Base-by-base conservation (phyloP, 1,284 basidiomycete species). In the Coniferiporia weirii region DNA sequence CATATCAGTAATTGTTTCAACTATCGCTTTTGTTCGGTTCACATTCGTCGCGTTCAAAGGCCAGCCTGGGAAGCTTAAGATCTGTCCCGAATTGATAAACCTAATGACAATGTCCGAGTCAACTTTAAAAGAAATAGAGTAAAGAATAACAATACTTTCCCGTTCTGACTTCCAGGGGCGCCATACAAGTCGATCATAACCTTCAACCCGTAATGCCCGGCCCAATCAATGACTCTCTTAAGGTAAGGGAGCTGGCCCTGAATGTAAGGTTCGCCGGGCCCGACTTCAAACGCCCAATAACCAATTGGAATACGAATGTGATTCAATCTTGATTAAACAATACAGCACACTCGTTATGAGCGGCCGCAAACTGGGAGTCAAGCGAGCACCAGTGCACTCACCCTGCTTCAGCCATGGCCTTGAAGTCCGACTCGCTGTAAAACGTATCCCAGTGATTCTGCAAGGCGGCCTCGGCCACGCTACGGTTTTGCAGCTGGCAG, bases 251-350 rank as follows among this genome's bases (percentile, higher is more conserved):
- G 72, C 70, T 92, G 89, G 19, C 92, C 91, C 75, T 87, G 83
- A 63, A 93, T 83, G 73, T 84, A 97, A 0, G 93, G 93, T 67
- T 96, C 93, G 7, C 87, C 91, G 3, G 75, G 75, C 15, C 81
- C 80, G 19, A 91, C 83, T 56, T 95, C 90, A 65, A 91, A 93
- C 1, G 94, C 94, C 95, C 95, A 97, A 71, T 88, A 93, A 22
- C 91, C 91, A 62, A 97, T 90, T 2, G 93, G 93, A 44, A 97
- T 74, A 44, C 94, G 84, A 61, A 94, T 88, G 70, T 93, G 90
- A 69, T 93, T 92, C 56, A 93, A 75, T 9, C 86, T 89, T 64
- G 19, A 46, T 60, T 17, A 38, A 45, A 7, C 5, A 45, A 46
- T 46, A 17, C 17, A 40, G 15, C 9, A 19, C 17, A 53, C 10